Conservation (phyloP, 208 protist species). For the Acanthamoeba sp. region DNA sequence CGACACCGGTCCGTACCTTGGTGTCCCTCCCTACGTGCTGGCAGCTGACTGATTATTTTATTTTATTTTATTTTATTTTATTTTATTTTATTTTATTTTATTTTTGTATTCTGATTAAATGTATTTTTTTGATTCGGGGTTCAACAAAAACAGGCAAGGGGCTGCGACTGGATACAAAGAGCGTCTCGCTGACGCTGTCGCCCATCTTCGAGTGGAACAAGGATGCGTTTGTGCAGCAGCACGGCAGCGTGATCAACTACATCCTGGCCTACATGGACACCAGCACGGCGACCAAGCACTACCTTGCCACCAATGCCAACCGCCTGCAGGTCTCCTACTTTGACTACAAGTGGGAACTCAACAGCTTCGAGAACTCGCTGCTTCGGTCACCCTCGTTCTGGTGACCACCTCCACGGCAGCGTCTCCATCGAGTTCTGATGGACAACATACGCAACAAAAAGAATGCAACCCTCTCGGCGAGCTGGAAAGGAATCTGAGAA, state of each 20-base stretch:
- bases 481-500: no score
- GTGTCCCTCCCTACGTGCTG: background rate
- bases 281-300: background rate
- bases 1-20: background rate
- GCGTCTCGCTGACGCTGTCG: background rate
- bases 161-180: background rate
- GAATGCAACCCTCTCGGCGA: no score
- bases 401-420: no score
- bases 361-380: constrained; percentile 33
- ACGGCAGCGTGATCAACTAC: constrained; percentile 27
- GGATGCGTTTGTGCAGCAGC: background rate
- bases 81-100: no score
- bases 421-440: no score
- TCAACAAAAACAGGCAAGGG: constrained; percentile 35
- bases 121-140: no score
- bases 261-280: background rate
- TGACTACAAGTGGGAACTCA: constrained; percentile 26
- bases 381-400: constrained; percentile 10
- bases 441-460: no score
- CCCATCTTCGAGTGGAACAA: constrained; percentile 2
- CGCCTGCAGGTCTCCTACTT: background rate
- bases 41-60: no score
- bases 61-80: no score
- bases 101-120: no score
- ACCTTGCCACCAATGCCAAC: background rate